phyloP scores from a whole-genome alignment of 768 basidiomycete species.

The Imleria badia region DNA sequence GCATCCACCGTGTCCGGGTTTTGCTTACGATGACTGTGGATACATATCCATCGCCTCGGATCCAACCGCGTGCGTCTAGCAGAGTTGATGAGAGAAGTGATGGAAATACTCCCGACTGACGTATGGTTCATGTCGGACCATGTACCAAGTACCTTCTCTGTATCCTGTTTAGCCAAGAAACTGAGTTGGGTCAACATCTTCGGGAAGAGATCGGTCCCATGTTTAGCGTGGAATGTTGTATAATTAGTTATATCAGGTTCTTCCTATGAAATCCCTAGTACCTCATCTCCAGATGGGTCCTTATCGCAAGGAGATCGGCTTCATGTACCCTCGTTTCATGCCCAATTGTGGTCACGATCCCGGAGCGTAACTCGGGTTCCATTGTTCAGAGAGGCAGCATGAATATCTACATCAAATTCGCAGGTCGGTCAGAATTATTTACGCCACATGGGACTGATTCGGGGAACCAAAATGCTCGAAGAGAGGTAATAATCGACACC shows the following conservation, averaged over 20 bases:
- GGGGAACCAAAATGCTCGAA: neutral
- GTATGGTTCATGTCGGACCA: neutral
- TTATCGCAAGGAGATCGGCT: neutral
- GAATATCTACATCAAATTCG: neutral
- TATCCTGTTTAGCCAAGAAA: neutral
- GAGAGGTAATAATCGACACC: neutral
- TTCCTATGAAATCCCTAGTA: neutral
- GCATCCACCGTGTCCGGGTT: neutral
- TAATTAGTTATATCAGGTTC: slow-evolving; percentile 1
- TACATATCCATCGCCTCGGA: slow-evolving; percentile 34
- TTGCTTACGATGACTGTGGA: slow-evolving; percentile 6
- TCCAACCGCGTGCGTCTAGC: slow-evolving; percentile 32
- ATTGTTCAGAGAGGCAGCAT: neutral
- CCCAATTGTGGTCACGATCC: neutral
- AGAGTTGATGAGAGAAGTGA: neutral
- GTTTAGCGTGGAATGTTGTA: neutral
- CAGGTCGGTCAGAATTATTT: neutral
- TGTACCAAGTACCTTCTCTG: neutral
- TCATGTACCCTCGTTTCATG: neutral
- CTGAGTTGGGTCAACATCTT: neutral
- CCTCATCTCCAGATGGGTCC: neutral
- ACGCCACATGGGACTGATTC: neutral
- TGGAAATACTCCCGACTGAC: neutral
- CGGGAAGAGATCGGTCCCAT: neutral
- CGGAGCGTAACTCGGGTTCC: neutral